Base-by-base conservation (phyloP, 2,329 filamentous ascomycete genomes). In the Alternaria consortialis region DNA sequence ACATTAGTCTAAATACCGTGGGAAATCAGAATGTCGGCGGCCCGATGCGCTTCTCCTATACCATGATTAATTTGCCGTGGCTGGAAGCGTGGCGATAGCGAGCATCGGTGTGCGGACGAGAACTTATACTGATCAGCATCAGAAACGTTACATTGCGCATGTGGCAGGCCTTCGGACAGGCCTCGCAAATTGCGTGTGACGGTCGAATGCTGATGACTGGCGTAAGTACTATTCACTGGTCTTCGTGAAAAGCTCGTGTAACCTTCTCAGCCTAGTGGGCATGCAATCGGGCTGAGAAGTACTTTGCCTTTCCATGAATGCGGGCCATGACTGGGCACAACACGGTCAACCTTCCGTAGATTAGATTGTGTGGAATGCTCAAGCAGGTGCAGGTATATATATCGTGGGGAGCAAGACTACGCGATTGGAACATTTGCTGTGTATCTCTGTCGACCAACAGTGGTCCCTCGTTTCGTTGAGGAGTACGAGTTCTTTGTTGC, bases 401-500 rank as follows among this genome's bases (percentile, higher is more conserved):
- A 34, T 13, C 12, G 31, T 7, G 46, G 46, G 31, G 17, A 13
- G 20, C 25, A 36, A 50, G 46, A 20, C 31, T 50, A 31, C 46
- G 31, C 11, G 46, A 36, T 50, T 23, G 31, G 15, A 23, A 36
- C 31, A 36, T 50, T 8, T 9, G 13, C 17, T 25, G 15, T 34
- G 20, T 7, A 36, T 23, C 6, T 11, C 9, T 23, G 17, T 50
- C 20, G 17, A 23, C 31, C 12, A 36, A 34, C n/a, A n/a, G 12
- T 5, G 15, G 17, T n/a, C 11, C 5, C 17, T 2, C 20, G 1
- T 25, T 25, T 25, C 9, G 31, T 36, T 48, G 31, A 48, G 31
- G 46, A 48, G 36, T 48, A 20, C 46, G 13, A 34, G 20, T 36
- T 23, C 46, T 36, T 50, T 50, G 46, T 50, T 50, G 31, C 46